These are phyloP conservation scores for Solanum chiquidenum DNA, from an alignment of 257 asterid genomes.

Conservation along the genomic window DNA sequence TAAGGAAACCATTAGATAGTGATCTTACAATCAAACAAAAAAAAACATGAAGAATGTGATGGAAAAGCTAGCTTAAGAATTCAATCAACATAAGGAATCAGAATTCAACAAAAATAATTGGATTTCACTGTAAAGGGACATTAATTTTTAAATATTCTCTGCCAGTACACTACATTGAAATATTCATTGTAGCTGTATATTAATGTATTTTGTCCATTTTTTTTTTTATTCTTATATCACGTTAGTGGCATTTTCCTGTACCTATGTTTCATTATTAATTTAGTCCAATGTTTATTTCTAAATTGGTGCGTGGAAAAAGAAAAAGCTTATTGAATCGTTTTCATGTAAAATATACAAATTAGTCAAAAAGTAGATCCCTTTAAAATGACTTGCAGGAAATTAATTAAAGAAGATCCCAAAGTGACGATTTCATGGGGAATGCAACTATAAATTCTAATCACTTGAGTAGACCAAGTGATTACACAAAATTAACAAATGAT, in stretches of 20 bases:
- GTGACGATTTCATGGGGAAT: neutral
- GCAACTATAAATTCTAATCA: neutral
- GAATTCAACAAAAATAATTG: constrained; percentile 14
- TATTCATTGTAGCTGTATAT: constrained; percentile 37
- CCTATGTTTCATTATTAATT: neutral
- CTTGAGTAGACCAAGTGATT: neutral
- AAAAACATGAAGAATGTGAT: neutral
- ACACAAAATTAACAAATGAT: neutral
- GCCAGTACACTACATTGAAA: constrained; percentile 23
- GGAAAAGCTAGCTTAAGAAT: constrained; percentile 25
- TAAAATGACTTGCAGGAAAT: constrained; percentile 1
- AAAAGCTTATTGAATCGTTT: neutral
- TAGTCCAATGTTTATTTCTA: neutral
- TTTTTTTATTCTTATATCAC: neutral
- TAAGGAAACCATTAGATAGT: neutral
- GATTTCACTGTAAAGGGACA: constrained; percentile 18
- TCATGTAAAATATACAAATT: neutral
- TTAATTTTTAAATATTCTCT: constrained; percentile 33
- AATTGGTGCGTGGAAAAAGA: neutral
- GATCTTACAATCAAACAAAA: neutral
- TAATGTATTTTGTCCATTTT: neutral
- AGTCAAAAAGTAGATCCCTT: constrained; percentile 20
- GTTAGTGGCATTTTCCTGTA: constrained; percentile 25
- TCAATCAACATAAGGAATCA: constrained; percentile 39
- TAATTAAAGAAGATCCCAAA: neutral